Evolutionary conservation across 306 rosid genomes (phyloP), one percentile per base, ranked within the genome.

Genomic region (Pyrus betulifolia): DNA sequence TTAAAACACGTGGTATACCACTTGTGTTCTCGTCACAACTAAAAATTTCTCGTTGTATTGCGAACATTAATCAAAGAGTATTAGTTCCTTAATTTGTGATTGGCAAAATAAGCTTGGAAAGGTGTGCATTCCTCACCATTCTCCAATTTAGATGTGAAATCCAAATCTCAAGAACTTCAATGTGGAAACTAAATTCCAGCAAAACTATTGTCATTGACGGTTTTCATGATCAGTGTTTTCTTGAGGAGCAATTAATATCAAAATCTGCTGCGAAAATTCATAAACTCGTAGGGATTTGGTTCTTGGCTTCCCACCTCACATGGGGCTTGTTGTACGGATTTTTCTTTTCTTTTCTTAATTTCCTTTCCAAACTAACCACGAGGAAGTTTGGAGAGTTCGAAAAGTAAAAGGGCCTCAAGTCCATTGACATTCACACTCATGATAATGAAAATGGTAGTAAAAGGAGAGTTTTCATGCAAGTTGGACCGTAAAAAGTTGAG

Each of bases 141-240:
- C 27, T 69, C 18, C 55, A 84, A 40, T 77, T 59, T 81, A 27
- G 31, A 76, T 67, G 72, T 73, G 67, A 73, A 74, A 74, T 35
- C 45, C 84, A 82, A 74, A 79, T 82, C 78, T 73, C 75, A 77
- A 74, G 54, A 76, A 69, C 75, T 54, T 52, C 25, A 49, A 59
- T 30, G 76, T 70, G 78, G 76, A 59, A 11, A 33, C 62, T 74
- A 42, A 69, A 69, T 67, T 76, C 67, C 33, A 40, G 75, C 64
- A 40, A 42, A 61, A 57, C 67, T 9, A 15, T 51, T 75, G 23
- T 31, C 52, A 30, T 64, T 74, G 78, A 58, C 49, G 21, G 27
- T 3, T 44, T 54, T n/a, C 45, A 19, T 22, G 18, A 10, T 21
- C 70, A 19, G 38, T 7, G 74, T 4, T 74, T 44, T 21, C 33